Base-by-base conservation (phyloP, 176 grass and related monocot genomes). In the Cenchrus purpureus region DNA sequence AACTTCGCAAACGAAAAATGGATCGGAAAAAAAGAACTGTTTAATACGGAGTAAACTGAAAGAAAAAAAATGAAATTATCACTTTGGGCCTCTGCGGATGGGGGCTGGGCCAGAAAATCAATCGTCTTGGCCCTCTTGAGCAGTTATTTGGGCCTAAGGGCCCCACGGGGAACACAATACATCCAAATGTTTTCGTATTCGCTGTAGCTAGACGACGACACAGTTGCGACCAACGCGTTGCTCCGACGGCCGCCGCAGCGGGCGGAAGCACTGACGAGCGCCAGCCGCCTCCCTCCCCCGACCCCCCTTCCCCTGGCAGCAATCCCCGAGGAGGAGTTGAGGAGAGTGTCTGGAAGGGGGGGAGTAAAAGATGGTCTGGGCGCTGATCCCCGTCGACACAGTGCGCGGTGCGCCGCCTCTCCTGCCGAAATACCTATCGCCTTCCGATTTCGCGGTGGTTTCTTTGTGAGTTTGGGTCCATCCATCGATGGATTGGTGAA, bases 361-460 rank as follows among this genome's bases (percentile, higher is more conserved):
- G 17, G 28, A 37, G 55, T 65, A 9, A 59, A 76, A 68, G 65
- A 95, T 97, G 95, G 92, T 97, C 69, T 95, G 95, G 95, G 86
- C 78, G 31, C 87, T 97, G 73, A 84, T 82, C 52, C 92, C 95
- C 15, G 53, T 92, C 65, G 90, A 88, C 72, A 87, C 92, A 56
- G 67, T 68, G 71, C 88, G 86, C 32, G 90, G 95, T 97, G 83
- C 56, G 77, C 67, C 37, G 20, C 68, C 61, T 46, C 19, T 78
- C 53, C 62, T 64, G 53, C 28, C 13, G 32, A n/a, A 17, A 34
- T 43, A 81, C 25, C 37, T 66, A 19, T 74, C 49, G 3, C 14
- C 44, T 15, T 77, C 13, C 66, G 11, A 46, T 79, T 67, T 53
- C 37, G 37, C 37, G 37, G 37, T 37, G 37, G 37, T 37, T 37